A percentile compares a stretch with the other conserved stretches of the same genome.
Conservation (phyloP, 345 rosid species). For the Populus ilicifolia region DNA sequence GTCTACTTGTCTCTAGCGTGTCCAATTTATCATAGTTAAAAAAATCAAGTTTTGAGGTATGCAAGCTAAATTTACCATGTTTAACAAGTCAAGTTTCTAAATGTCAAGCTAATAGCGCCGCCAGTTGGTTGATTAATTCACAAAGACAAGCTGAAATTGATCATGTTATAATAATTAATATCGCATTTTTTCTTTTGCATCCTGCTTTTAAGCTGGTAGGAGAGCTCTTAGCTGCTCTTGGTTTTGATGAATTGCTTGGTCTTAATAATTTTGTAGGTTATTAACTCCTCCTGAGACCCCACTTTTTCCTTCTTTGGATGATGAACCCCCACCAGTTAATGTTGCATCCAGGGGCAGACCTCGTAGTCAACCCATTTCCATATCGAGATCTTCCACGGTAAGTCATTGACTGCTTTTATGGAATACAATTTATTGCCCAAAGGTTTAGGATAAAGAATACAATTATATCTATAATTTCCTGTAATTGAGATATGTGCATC, state of each 20-base stretch:
- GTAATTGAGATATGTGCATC: constrained; percentile 3
- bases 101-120: not conserved
- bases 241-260: constrained; percentile 31
- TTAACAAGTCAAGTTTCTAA: not conserved
- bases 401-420: constrained; percentile 21
- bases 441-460: not conserved
- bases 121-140: not conserved
- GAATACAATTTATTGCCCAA: constrained; percentile 1
- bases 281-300: constrained; percentile 98
- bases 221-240: constrained; percentile 6
- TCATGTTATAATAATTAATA: not conserved
- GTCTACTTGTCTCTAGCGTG: not conserved
- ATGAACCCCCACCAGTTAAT: constrained; percentile 58
- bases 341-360: constrained; percentile 74
- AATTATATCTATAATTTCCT: not conserved
- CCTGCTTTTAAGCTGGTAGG: constrained; percentile 1
- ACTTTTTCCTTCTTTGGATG: constrained; percentile 88
- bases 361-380: constrained; percentile 77
- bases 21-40: not conserved
- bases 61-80: not conserved
- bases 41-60: not conserved
- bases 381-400: constrained; percentile 95
- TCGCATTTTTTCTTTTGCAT: not conserved
- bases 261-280: constrained; percentile 59
- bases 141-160: constrained; percentile 1